phyloP scores from a whole-genome alignment of 2,329 filamentous ascomycete genomes.

The Pseudocercospora ulei region DNA sequence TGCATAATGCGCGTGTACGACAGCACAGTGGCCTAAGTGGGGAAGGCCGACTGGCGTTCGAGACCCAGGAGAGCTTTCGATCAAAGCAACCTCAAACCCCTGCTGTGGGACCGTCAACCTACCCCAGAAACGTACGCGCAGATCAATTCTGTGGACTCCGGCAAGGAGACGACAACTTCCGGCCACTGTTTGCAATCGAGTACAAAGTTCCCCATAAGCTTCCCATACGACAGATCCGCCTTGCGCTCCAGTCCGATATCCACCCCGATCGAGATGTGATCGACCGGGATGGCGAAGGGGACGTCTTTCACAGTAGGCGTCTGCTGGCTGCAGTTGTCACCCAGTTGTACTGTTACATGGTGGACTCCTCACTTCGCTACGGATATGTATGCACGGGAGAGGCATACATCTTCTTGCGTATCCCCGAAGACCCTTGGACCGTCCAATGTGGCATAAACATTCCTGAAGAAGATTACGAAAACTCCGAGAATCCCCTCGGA shows the following conservation, averaged over 20 bases:
- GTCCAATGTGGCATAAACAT: constrained; percentile 6
- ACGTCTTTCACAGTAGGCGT: constrained; percentile 8
- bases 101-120: no score
- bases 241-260: neutral
- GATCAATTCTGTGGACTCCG: neutral
- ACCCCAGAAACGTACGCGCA: neutral
- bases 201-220: constrained; percentile 7
- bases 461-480: constrained; percentile 4
- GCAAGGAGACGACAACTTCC: no score
- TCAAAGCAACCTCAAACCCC: no score
- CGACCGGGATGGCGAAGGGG: constrained; percentile 7
- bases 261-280: constrained; percentile 11
- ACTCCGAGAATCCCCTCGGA: constrained; percentile 7
- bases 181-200: constrained; percentile 3
- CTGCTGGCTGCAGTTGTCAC: constrained; percentile 14
- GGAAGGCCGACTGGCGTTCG: neutral
- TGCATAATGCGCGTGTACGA: no score
- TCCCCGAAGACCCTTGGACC: constrained; percentile 8
- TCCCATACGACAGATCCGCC: neutral
- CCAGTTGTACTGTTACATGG: constrained; percentile 17
- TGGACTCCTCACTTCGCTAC: constrained; percentile 11
- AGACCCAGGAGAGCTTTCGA: neutral
- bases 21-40: no score
- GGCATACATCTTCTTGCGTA: constrained; percentile 12
- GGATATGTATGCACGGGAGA: constrained; percentile 15